Evolutionary conservation across 352 stramenopile genomes (phyloP).

Genomic region (Ophiocytium majus): DNA sequence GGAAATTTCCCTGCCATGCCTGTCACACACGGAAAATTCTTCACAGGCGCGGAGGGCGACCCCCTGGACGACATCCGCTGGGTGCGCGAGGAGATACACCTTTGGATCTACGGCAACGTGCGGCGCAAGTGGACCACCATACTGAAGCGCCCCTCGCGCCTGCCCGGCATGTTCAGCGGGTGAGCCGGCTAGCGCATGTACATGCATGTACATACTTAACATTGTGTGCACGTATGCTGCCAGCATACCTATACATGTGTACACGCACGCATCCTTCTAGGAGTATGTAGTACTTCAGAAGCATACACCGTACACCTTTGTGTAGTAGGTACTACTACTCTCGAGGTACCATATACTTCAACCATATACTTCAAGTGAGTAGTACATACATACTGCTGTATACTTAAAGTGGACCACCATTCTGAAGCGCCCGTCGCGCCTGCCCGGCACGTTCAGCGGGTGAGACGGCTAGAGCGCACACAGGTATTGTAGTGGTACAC

Average conservation of each 20-base stretch:
- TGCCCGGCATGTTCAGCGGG: neutral
- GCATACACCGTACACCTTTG: too few relatives aligned
- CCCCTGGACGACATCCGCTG: conserved; percentile 36
- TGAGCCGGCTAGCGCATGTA: conserved; percentile 15
- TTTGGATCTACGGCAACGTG: conserved; percentile 49
- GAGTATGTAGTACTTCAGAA: too few relatives aligned
- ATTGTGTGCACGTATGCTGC: too few relatives aligned
- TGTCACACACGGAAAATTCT: too few relatives aligned
- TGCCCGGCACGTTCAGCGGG: neutral
- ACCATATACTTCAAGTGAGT: too few relatives aligned
- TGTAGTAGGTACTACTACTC: too few relatives aligned
- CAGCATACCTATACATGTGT: too few relatives aligned
- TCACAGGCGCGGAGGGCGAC: neutral
- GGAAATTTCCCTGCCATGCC: too few relatives aligned
- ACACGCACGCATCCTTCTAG: too few relatives aligned
- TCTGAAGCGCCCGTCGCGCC: neutral
- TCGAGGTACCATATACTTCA: too few relatives aligned
- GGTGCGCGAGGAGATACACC: conserved; percentile 51
- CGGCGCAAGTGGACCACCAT: conserved; percentile 30
- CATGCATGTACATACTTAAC: conserved; percentile 23
- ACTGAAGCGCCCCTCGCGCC: neutral
- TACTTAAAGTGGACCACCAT: conserved; percentile 41
- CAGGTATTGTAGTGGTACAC: conserved; percentile 12
- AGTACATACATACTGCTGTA: too few relatives aligned
- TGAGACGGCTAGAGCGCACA: conserved; percentile 17